Conservation (phyloP, 192 early-diverging fungal genomes). For the Lobosporangium transversale region DNA sequence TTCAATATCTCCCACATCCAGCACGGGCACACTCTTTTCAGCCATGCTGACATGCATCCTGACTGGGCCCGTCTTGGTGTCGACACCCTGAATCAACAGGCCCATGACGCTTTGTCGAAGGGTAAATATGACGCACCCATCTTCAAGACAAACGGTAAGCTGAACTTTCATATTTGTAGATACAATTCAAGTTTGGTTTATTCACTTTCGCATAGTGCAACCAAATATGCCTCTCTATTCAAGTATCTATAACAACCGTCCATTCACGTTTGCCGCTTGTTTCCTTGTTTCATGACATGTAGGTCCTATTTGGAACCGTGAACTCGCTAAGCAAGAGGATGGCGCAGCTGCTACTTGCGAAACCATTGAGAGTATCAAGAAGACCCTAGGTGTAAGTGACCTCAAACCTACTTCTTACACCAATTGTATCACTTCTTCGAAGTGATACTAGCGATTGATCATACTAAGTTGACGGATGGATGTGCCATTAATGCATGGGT, state of each 20-base stretch:
- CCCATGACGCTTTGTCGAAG: slow-evolving; percentile 18
- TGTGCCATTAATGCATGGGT: not conserved
- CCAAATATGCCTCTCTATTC: too few relatives aligned
- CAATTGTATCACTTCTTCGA: too few relatives aligned
- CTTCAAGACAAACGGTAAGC: slow-evolving; percentile 17
- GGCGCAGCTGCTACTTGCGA: slow-evolving; percentile 21
- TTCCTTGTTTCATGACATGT: not conserved
- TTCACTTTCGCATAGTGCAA: not conserved
- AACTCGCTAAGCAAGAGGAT: slow-evolving; percentile 16
- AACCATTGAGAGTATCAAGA: slow-evolving; percentile 14
- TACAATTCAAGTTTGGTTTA: not conserved
- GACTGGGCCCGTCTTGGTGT: slow-evolving; percentile 31
- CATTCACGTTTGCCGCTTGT: not conserved
- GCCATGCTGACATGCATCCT: slow-evolving; percentile 28
- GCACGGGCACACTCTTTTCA: slow-evolving; percentile 28
- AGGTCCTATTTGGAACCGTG: slow-evolving; percentile 41
- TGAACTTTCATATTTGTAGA: not conserved
- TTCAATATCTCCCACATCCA: slow-evolving; percentile 41
- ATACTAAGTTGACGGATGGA: too few relatives aligned
- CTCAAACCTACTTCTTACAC: not conserved
- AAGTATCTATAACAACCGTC: too few relatives aligned
- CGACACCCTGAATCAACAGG: slow-evolving; percentile 15
- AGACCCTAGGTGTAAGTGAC: slow-evolving; percentile 22
- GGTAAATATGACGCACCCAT: slow-evolving; percentile 26
- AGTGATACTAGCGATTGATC: too few relatives aligned